Base-by-base conservation (phyloP, 176 grass and related monocot species). In the Carex scoparia region DNA sequence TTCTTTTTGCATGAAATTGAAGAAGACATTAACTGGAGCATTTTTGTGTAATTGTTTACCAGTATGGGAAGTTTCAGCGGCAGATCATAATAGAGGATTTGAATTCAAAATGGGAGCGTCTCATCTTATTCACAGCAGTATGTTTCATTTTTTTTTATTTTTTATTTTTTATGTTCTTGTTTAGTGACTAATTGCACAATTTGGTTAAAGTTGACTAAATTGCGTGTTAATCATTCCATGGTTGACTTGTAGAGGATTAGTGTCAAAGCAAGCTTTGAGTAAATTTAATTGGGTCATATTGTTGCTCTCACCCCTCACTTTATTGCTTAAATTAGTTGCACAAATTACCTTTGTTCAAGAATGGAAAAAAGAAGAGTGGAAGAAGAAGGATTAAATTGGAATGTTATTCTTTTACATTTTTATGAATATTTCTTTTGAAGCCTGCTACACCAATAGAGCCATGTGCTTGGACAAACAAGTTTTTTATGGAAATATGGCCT, bases 81-180 rank as follows among this genome's bases (percentile, higher is more conserved):
- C 89, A 76, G 38, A 86, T 84, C 69, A 49, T 88, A 31, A 83
- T 92, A 31, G 91, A 99, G 88, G 93, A 94, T 90, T 75, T 99
- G 88, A 94, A 99, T 88, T 95, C 85, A 90, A 89, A 90, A 91
- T 99, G 96, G 96, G 90, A 92, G 79, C 96, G 93, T 57, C 90
- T 94, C 80, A 88, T 99, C 84, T 88, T 95, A 88, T 94, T 94
- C 79, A 94, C 93, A 84, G 80, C 90, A 40, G 93, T 98, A 91
- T 86, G 85, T 51, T 74, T 14, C 13, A 58, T 88, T 71, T 31
- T 57, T 84, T 49, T 18, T 7, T 85, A n/a, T n/a, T n/a, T n/a
- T n/a, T n/a, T n/a, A n/a, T n/a, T 88, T 42, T 38, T 35, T 35
- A 13, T 59, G 16, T 12, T 18, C 59, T 30, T 81, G 32, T 64